Conservation (phyloP, 2,329 filamentous ascomycete species). For the Calycina herbarum region DNA sequence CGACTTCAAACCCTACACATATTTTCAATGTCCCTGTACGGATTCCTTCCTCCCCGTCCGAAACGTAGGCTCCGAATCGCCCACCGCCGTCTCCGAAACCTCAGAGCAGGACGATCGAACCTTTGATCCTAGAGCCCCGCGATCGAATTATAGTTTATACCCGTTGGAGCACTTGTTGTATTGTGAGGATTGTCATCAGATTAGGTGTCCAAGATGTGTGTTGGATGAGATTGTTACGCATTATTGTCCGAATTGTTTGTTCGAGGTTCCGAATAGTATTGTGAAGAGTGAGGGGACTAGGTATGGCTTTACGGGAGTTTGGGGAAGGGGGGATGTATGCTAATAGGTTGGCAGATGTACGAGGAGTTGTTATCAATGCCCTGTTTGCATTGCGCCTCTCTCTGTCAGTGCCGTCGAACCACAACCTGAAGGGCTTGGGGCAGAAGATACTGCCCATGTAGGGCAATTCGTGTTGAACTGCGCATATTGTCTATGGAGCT, state of each 20-base stretch:
- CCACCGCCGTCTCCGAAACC: constrained; percentile 37
- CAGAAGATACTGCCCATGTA: constrained; percentile 41
- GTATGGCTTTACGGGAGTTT: constrained; percentile 47
- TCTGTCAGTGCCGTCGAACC: constrained; percentile 69
- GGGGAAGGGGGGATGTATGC: background rate
- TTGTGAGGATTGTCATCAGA: constrained; percentile 96
- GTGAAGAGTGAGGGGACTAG: constrained; percentile 91
- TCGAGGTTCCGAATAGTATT: constrained; percentile 92
- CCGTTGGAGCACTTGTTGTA: constrained; percentile 92
- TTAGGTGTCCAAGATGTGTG: constrained; percentile 89
- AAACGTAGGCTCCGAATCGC: constrained; percentile 39
- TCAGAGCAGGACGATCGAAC: constrained; percentile 71
- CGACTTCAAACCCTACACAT: constrained; percentile 60
- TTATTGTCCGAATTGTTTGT: constrained; percentile 93
- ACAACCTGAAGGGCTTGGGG: constrained; percentile 37
- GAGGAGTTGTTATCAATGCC: constrained; percentile 93
- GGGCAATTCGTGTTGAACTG: constrained; percentile 80
- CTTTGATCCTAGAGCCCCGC: constrained; percentile 81
- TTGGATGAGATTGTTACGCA: constrained; percentile 92
- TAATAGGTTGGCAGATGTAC: constrained; percentile 64
- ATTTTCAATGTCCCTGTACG: constrained; percentile 66
- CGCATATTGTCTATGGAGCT: constrained; percentile 91
- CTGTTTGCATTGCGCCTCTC: constrained; percentile 80
- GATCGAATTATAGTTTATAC: constrained; percentile 89
- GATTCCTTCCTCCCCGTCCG: constrained; percentile 42